phyloP scores from a whole-genome alignment of 2,329 filamentous ascomycete species.

The Amauroascus niger region DNA sequence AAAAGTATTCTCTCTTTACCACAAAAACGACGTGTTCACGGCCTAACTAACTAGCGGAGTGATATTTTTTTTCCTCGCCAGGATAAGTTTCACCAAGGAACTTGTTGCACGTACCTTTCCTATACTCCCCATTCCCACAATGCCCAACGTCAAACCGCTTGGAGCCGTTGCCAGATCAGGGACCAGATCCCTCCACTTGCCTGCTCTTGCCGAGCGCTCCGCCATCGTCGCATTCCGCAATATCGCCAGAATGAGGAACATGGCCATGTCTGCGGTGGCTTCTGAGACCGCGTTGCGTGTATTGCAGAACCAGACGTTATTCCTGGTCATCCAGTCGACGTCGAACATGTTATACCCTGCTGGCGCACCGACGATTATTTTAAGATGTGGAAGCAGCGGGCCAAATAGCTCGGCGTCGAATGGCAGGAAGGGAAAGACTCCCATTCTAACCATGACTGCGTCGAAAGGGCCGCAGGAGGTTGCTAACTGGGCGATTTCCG shows the following conservation, averaged over 20 bases:
- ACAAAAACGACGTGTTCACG: too few species aligned
- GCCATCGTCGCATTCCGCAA: conserved; percentile 39
- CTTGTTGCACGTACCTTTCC: conserved; percentile 33
- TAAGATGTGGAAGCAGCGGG: conserved; percentile 35
- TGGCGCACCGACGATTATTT: conserved; percentile 41
- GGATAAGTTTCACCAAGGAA: too few species aligned
- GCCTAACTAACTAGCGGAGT: too few species aligned
- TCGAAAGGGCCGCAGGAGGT: conserved; percentile 32
- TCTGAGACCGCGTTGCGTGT: conserved; percentile 45
- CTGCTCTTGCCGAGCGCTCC: conserved; percentile 31
- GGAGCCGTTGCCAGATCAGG: conserved; percentile 35
- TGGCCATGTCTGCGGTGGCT: conserved; percentile 44
- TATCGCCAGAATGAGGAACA: conserved; percentile 41
- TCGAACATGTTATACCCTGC: conserved; percentile 44
- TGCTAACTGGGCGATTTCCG: conserved; percentile 9
- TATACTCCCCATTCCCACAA: conserved; percentile 43
- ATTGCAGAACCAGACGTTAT: conserved; percentile 47
- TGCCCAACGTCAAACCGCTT: conserved; percentile 38
- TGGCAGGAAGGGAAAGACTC: conserved; percentile 41
- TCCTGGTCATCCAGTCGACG: conserved; percentile 35
- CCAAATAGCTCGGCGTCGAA: conserved; percentile 41
- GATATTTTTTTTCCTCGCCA: too few species aligned
- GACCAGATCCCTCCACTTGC: conserved; percentile 31
- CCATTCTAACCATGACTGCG: conserved; percentile 44
- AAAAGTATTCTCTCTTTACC: too few species aligned